phyloP scores from a whole-genome alignment of 1,284 basidiomycete species.

The Fistulinella cinereoalba region DNA sequence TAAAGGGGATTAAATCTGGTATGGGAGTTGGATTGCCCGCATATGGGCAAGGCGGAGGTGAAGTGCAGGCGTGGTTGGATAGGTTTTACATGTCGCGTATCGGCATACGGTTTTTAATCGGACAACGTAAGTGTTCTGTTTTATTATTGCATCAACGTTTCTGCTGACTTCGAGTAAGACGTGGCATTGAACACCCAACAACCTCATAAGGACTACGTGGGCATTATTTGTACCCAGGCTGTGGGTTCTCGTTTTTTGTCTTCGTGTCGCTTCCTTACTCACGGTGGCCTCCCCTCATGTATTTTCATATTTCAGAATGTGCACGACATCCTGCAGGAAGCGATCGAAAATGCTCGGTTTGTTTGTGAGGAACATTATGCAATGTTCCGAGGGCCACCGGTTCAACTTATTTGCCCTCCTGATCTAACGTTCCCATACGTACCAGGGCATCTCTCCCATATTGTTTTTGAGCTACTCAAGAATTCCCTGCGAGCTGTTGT shows the following conservation, averaged over 20 bases:
- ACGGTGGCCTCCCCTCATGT: conserved; percentile 4
- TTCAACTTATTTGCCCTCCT: conserved; percentile 93
- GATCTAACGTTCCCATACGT: conserved; percentile 93
- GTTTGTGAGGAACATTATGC: conserved; percentile 98
- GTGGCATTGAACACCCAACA: conserved; percentile 90
- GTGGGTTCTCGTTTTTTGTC: conserved; percentile 47
- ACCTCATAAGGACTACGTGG: conserved; percentile 90
- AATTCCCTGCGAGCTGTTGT: conserved; percentile 97
- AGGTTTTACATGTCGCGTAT: conserved; percentile 98
- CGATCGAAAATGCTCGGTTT: conserved; percentile 97
- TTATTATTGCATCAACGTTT: background rate
- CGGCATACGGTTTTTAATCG: conserved; percentile 93
- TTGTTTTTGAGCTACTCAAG: conserved; percentile 97
- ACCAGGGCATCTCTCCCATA: conserved; percentile 93
- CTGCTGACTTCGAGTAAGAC: conserved; percentile 52
- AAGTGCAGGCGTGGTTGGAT: conserved; percentile 95
- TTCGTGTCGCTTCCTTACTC: conserved; percentile 2
- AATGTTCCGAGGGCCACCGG: conserved; percentile 94
- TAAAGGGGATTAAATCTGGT: conserved; percentile 28
- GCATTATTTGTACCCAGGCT: conserved; percentile 96
- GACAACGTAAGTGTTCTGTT: conserved; percentile 67
- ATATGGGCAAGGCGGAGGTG: conserved; percentile 72
- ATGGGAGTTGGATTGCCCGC: conserved; percentile 35
- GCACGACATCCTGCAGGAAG: conserved; percentile 95
- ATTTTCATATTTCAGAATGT: conserved; percentile 58